Evolutionary conservation across 164 flowering plant genomes (phyloP).

Genomic region (Nymphaea thermarum): DNA sequence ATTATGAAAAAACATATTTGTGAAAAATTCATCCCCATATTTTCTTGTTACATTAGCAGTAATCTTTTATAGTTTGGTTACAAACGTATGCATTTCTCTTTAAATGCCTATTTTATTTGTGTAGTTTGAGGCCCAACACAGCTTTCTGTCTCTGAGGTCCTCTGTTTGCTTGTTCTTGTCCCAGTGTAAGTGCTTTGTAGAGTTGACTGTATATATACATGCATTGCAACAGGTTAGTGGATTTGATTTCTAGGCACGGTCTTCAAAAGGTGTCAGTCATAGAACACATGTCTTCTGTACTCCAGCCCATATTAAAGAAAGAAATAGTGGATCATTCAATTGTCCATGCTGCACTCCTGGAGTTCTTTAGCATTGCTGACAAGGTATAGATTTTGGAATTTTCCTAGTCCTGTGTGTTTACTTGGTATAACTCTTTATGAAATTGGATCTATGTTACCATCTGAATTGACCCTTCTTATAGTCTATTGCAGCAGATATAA

Average conservation of each 20-base stretch:
- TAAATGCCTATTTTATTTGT: neutral
- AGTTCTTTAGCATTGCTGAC: slow-evolving; percentile 74
- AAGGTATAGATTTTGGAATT: slow-evolving; percentile 28
- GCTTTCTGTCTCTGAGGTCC: neutral
- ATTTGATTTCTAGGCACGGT: slow-evolving; percentile 65
- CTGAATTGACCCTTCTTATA: slow-evolving; percentile 26
- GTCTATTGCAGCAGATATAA: slow-evolving; percentile 69
- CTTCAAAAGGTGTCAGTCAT: slow-evolving; percentile 59
- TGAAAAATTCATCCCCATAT: neutral
- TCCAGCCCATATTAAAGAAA: slow-evolving; percentile 86
- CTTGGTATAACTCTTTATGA: neutral
- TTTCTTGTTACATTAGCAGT: neutral
- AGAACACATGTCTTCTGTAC: slow-evolving; percentile 60
- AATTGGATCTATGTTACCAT: slow-evolving; percentile 1
- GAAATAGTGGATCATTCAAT: slow-evolving; percentile 95
- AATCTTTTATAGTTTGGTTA: neutral
- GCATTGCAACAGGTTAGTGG: slow-evolving; percentile 47
- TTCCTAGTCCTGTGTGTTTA: neutral
- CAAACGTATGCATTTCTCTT: neutral
- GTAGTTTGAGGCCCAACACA: neutral
- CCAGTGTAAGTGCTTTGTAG: neutral
- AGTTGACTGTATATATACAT: no score
- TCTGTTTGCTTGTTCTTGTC: neutral
- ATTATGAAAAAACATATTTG: no score
- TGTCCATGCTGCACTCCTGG: slow-evolving; percentile 58